Conservation (phyloP, 768 basidiomycete genomes). For the Auricularia cornea region DNA sequence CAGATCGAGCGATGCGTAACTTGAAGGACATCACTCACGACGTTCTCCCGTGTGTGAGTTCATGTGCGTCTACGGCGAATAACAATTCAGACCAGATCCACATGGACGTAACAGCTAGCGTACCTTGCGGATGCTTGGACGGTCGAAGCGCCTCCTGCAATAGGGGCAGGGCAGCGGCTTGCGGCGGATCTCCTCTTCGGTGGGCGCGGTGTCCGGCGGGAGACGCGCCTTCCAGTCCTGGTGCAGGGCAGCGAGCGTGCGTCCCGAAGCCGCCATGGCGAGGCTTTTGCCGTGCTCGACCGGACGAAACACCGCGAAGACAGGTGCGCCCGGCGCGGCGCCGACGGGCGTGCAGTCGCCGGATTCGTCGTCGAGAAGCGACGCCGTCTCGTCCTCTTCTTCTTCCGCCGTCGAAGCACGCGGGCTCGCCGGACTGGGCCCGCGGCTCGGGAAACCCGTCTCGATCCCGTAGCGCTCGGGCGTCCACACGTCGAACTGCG, state of each 20-base stretch:
- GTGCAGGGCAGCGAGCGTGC: background rate
- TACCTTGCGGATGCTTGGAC: background rate
- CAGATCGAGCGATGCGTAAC: background rate
- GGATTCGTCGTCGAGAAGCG: background rate
- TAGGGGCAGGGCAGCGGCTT: background rate
- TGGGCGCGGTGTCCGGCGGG: background rate
- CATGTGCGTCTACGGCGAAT: background rate
- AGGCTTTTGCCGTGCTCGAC: background rate
- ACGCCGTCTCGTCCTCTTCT: background rate
- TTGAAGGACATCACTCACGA: background rate
- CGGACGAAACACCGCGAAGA: background rate
- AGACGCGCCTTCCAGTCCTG: background rate
- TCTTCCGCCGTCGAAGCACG: background rate
- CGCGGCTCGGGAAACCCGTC: background rate
- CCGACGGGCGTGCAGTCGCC: background rate
- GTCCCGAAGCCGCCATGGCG: background rate
- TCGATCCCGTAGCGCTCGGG: background rate
- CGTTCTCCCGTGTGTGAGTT: background rate
- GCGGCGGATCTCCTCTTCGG: background rate
- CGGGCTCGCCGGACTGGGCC: background rate
- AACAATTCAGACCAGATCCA: background rate
- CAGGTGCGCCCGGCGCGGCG: background rate
- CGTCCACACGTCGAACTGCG: background rate
- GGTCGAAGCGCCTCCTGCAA: background rate
- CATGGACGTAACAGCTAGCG: background rate